Conservation (phyloP, 352 stramenopile species). For the Globisporangium acanthophoron region DNA sequence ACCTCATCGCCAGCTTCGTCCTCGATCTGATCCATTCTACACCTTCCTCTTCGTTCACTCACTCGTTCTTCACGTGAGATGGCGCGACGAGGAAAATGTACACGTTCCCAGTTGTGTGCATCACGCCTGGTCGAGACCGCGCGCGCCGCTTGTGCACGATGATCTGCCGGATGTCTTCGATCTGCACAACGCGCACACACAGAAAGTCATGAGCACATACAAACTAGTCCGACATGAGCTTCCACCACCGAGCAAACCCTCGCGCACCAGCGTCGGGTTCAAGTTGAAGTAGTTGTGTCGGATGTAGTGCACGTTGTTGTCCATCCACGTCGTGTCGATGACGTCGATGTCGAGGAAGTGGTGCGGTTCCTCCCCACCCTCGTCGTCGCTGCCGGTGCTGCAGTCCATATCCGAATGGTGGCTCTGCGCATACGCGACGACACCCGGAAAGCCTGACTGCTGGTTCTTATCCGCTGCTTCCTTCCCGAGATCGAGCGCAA, state of each 20-base stretch:
- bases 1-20: no score
- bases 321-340: conserved; percentile 85
- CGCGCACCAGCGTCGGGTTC: conserved; percentile 71
- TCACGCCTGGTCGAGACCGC: conserved; percentile 13
- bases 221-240: background rate
- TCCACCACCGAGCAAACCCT: background rate
- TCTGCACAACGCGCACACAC: conserved; percentile 13
- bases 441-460: conserved; percentile 42
- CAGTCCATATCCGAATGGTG: conserved; percentile 8
- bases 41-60: no score
- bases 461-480: conserved; percentile 47
- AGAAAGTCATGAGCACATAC: background rate
- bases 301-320: conserved; percentile 81
- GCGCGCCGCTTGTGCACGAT: conserved; percentile 25
- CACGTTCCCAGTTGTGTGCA: conserved; percentile 26
- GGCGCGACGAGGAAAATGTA: conserved; percentile 45
- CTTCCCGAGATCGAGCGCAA: conserved; percentile 30
- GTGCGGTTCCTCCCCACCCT: conserved; percentile 12
- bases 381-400: conserved; percentile 4
- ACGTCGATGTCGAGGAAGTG: conserved; percentile 81
- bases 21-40: no score
- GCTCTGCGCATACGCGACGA: conserved; percentile 52
- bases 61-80: conserved; percentile 21
- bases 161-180: conserved; percentile 32
- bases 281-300: conserved; percentile 87